phyloP scores from a whole-genome alignment of 2,329 filamentous ascomycete genomes.

The Pezicula rhizophila region DNA sequence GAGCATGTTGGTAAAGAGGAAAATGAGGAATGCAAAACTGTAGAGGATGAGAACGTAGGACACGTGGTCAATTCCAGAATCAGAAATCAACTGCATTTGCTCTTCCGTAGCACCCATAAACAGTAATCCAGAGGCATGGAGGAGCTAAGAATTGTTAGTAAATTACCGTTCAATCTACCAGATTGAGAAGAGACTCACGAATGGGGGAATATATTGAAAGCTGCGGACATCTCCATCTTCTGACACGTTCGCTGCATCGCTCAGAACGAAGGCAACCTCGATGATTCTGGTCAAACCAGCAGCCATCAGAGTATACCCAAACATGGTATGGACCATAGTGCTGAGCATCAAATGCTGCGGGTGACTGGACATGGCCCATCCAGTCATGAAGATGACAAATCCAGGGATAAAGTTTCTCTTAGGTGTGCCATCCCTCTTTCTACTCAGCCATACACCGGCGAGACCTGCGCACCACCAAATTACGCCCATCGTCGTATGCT shows the following conservation, averaged over 20 bases:
- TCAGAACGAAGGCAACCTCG: slow-evolving; percentile 83
- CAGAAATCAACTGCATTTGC: slow-evolving; percentile 75
- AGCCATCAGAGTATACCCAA: slow-evolving; percentile 93
- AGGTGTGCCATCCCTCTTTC: slow-evolving; percentile 73
- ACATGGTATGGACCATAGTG: slow-evolving; percentile 80
- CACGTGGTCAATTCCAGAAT: slow-evolving; percentile 76
- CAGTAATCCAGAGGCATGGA: slow-evolving; percentile 88
- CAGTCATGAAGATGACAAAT: slow-evolving; percentile 85
- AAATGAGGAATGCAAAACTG: slow-evolving; percentile 83
- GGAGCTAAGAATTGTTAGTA: slow-evolving; percentile 50
- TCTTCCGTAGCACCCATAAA: slow-evolving; percentile 98
- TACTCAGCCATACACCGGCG: slow-evolving; percentile 86
- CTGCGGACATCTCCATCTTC: slow-evolving; percentile 68
- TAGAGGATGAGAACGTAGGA: slow-evolving; percentile 89
- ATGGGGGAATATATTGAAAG: slow-evolving; percentile 65
- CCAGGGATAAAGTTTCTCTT: slow-evolving; percentile 91
- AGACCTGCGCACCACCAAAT: slow-evolving; percentile 96
- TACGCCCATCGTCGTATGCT: slow-evolving; percentile 99
- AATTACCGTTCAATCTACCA: slow-evolving; percentile 3
- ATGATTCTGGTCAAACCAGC: slow-evolving; percentile 79
- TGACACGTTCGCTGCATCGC: slow-evolving; percentile 59
- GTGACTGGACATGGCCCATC: slow-evolving; percentile 92
- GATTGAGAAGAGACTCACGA: slow-evolving; percentile 45
- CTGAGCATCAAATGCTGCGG: slow-evolving; percentile 79
- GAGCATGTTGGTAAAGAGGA: slow-evolving; percentile 85